These are phyloP conservation scores for Pulveroboletus sp. DNA, from an alignment of 1,284 basidiomycete species.

Conservation along the genomic window DNA sequence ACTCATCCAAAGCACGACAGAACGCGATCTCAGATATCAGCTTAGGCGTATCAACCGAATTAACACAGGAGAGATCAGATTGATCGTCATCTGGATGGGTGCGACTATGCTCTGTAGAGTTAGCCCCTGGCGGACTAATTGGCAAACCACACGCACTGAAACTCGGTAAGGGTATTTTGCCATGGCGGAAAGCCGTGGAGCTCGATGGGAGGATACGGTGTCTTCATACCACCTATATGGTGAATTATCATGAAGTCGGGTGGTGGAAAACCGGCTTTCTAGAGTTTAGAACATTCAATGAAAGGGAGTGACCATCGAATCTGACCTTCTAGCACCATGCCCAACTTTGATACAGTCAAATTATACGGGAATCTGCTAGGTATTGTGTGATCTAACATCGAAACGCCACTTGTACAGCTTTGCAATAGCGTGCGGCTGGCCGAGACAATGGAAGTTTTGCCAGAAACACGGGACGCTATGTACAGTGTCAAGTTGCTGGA, in stretches of 20 bases:
- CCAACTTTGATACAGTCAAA: conserved; percentile 49
- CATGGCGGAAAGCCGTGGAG: conserved; percentile 76
- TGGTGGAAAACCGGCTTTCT: conserved; percentile 53
- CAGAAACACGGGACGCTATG: conserved; percentile 49
- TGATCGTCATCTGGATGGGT: conserved; percentile 25
- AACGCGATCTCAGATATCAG: conserved; percentile 57
- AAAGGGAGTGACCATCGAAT: conserved; percentile 4
- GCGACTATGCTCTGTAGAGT: conserved; percentile 19
- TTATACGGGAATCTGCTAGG: conserved; percentile 26
- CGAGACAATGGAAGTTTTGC: conserved; percentile 52
- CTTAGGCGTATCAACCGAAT: background rate
- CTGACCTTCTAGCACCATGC: conserved; percentile 60
- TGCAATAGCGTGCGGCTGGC: conserved; percentile 42
- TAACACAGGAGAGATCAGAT: background rate
- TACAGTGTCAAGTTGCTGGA: conserved; percentile 41
- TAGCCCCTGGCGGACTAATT: conserved; percentile 6
- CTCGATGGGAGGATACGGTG: conserved; percentile 52
- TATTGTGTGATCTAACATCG: conserved; percentile 2
- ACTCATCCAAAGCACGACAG: conserved; percentile 68
- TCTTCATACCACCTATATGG: conserved; percentile 44
- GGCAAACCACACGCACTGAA: conserved; percentile 53
- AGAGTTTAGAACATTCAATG: conserved; percentile 15
- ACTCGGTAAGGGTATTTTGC: conserved; percentile 74
- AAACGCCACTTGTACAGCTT: conserved; percentile 2
- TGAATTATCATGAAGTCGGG: conserved; percentile 78